Conservation (phyloP, 306 rosid genomes). For the Prunus persica region DNA sequence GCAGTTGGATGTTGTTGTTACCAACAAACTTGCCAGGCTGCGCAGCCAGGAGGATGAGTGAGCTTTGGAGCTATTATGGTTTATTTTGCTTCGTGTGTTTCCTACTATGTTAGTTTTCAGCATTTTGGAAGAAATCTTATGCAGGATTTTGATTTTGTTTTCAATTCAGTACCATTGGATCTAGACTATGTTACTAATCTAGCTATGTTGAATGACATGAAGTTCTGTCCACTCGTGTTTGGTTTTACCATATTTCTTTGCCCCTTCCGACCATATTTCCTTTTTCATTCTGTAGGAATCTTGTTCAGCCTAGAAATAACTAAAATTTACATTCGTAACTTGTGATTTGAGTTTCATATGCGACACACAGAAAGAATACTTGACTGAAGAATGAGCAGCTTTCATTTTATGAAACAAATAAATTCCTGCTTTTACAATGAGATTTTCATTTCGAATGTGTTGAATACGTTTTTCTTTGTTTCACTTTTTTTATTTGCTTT, state of each 20-base stretch:
- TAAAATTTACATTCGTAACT: no score
- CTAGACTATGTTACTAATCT: background rate
- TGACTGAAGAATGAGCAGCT: no score
- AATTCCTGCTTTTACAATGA: background rate
- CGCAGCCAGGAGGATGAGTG: conserved; percentile 79
- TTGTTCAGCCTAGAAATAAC: no score
- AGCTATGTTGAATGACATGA: conserved; percentile 4
- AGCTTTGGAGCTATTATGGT: conserved; percentile 5
- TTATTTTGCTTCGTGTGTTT: conserved; percentile 6
- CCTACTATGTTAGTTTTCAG: conserved; percentile 16
- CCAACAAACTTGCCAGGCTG: conserved; percentile 71
- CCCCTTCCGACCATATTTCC: background rate
- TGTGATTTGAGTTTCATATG: no score
- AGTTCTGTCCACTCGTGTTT: background rate
- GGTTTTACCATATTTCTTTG: background rate
- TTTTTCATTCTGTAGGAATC: no score
- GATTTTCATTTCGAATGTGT: background rate
- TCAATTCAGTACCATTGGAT: conserved; percentile 15
- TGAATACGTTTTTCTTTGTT: background rate
- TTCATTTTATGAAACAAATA: no score
- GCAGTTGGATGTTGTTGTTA: conserved; percentile 73
- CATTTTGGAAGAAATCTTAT: conserved; percentile 8
- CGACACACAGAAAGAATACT: no score
- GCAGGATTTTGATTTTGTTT: conserved; percentile 7
- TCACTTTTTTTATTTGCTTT: background rate